Conservation (phyloP, 345 rosid genomes). For the Salix brachista region DNA sequence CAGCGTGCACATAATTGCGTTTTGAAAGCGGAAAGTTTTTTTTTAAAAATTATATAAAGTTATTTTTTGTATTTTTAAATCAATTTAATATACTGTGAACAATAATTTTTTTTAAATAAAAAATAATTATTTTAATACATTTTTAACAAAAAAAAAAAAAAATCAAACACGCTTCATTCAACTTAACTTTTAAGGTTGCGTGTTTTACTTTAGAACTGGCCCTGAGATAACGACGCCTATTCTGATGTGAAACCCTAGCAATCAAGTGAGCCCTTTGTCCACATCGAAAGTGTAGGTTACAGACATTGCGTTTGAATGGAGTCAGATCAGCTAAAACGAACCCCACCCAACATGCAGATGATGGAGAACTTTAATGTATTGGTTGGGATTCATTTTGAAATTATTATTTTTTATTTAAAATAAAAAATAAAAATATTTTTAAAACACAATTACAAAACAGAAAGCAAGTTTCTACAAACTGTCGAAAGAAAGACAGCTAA, state of each 20-base stretch:
- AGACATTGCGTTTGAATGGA: not conserved
- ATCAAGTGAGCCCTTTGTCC: not conserved
- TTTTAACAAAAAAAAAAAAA: too few species aligned
- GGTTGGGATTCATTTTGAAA: too few species aligned
- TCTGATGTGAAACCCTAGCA: not conserved
- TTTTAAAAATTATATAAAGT: too few species aligned
- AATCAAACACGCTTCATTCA: too few species aligned
- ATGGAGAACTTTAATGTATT: not conserved
- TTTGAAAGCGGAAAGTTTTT: too few species aligned
- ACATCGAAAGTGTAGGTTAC: not conserved
- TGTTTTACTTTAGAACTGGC: not conserved
- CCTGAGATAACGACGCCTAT: not conserved
- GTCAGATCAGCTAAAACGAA: not conserved
- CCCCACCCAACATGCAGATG: not conserved
- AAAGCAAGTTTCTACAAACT: not conserved
- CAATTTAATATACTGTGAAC: too few species aligned
- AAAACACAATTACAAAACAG: not conserved
- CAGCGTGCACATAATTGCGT: not conserved
- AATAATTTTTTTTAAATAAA: too few species aligned
- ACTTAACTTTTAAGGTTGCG: not conserved
- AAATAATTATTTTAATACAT: too few species aligned
- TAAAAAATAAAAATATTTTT: too few species aligned
- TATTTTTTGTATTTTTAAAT: too few species aligned
- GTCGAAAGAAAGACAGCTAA: not conserved
- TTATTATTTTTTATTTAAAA: too few species aligned